These are phyloP conservation scores for Brettanomyces custersianus DNA, from an alignment of 805 yeast species.

Conservation along the genomic window DNA sequence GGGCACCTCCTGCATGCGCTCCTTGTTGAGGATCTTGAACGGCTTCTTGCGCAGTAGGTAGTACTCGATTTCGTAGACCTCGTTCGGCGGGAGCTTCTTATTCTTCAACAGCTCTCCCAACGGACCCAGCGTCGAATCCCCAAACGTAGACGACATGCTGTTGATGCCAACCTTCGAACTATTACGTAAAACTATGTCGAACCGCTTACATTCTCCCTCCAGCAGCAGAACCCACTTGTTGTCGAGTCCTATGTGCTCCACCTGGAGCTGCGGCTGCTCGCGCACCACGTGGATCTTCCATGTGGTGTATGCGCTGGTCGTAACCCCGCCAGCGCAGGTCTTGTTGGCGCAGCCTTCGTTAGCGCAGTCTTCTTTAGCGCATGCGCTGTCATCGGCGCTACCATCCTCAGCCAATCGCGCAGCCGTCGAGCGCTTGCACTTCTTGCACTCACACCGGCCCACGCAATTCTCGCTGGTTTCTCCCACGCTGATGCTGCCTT, in stretches of 20 bases:
- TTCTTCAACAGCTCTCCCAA: slow-evolving; percentile 43
- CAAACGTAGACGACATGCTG: slow-evolving; percentile 49
- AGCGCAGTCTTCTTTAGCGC: too few species aligned
- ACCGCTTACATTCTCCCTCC: slow-evolving; percentile 60
- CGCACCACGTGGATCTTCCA: slow-evolving; percentile 24
- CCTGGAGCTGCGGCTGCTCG: slow-evolving; percentile 52
- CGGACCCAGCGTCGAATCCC: slow-evolving; percentile 68
- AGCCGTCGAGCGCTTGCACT: slow-evolving; percentile 38
- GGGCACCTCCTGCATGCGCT: slow-evolving; percentile 30
- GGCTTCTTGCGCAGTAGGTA: slow-evolving; percentile 51
- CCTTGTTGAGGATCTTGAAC: slow-evolving; percentile 41
- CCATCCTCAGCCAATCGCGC: neutral
- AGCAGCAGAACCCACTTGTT: slow-evolving; percentile 67
- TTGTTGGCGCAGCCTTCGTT: too few species aligned
- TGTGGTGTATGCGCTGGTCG: slow-evolving; percentile 14
- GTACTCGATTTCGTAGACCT: slow-evolving; percentile 69
- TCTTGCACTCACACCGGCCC: too few species aligned
- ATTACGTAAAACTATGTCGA: slow-evolving; percentile 48
- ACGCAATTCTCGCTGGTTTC: too few species aligned
- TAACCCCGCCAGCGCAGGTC: too few species aligned
- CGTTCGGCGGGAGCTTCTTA: slow-evolving; percentile 44
- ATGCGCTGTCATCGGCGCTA: neutral
- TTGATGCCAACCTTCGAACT: slow-evolving; percentile 48
- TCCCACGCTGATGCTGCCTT: too few species aligned
- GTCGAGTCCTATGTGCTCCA: slow-evolving; percentile 42